Percentiles rank a stretch among this genome's conserved stretches.
Evolutionary conservation across 2,329 filamentous ascomycete species (phyloP).

Genomic region (Aspergillus sp.): DNA sequence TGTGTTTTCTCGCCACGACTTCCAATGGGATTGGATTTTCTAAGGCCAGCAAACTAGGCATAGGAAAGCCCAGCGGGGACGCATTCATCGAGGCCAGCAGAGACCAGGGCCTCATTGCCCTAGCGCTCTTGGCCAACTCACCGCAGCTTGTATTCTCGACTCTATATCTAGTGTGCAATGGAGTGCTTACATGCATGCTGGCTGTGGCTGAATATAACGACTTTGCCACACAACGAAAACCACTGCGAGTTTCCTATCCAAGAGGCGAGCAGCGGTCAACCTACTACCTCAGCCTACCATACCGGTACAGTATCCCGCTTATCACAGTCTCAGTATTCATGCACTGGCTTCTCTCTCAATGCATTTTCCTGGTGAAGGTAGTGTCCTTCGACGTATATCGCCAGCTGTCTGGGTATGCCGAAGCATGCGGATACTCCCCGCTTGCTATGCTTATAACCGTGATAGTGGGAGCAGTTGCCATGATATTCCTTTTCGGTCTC

Average conservation of each 20-base stretch:
- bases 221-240: conserved; percentile 39
- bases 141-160: conserved; percentile 35
- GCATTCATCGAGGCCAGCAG: not conserved
- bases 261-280: conserved; percentile 42
- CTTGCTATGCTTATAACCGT: not conserved
- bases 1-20: not conserved
- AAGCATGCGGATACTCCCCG: not conserved
- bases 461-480: not conserved
- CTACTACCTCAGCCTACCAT: conserved; percentile 48
- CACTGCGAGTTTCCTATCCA: conserved; percentile 47
- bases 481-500: not conserved
- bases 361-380: conserved; percentile 40
- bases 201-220: conserved; percentile 50
- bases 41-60: not conserved
- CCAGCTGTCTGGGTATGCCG: not conserved
- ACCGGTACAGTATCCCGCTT: conserved; percentile 31
- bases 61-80: not conserved
- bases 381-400: not conserved
- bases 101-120: not conserved
- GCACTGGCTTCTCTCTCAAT: conserved; percentile 51
- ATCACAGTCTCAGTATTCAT: conserved; percentile 33
- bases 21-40: not conserved
- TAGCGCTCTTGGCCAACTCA: conserved; percentile 28
- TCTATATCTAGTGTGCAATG: conserved; percentile 38
- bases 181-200: conserved; percentile 46